Evolutionary conservation across 495 filamentous ascomycete species (phyloP).

Genomic region (Delitschia confertaspora): DNA sequence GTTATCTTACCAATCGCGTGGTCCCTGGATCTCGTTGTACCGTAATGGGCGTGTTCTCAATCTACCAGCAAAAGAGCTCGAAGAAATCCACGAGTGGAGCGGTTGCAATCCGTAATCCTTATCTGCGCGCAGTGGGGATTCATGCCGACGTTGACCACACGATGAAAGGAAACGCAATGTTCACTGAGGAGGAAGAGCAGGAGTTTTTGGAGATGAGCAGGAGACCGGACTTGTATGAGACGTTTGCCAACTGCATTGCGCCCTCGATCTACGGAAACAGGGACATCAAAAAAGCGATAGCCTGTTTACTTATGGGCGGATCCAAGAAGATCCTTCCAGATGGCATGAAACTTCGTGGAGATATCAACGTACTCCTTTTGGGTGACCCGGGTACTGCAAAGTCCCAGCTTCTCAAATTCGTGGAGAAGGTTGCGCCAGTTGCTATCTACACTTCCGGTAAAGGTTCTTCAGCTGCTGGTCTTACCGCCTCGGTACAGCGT

Average conservation of each 20-base stretch:
- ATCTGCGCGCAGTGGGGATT: constrained; percentile 89
- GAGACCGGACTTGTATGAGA: constrained; percentile 81
- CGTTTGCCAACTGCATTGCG: constrained; percentile 86
- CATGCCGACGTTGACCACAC: constrained; percentile 84
- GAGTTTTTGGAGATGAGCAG: constrained; percentile 92
- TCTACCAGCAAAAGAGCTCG: constrained; percentile 82
- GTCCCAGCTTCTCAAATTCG: constrained; percentile 94
- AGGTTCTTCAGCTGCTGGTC: constrained; percentile 94
- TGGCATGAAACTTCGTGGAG: constrained; percentile 95
- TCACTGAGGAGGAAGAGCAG: constrained; percentile 94
- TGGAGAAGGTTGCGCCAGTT: constrained; percentile 92
- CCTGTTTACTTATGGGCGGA: constrained; percentile 87
- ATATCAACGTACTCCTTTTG: constrained; percentile 95
- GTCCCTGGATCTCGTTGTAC: constrained; percentile 93
- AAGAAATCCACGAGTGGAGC: constrained; percentile 66
- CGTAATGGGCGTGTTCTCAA: constrained; percentile 94
- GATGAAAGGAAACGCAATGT: constrained; percentile 73
- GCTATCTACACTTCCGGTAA: constrained; percentile 99
- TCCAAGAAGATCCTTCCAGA: constrained; percentile 98
- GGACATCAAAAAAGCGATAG: constrained; percentile 98
- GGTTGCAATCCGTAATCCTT: constrained; percentile 91
- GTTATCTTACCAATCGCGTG: constrained; percentile 91
- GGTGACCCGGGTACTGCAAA: constrained; percentile 99
- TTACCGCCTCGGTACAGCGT: constrained; percentile 94
- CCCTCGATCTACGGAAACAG: constrained; percentile 94